Evolutionary conservation across 352 stramenopile genomes (phyloP), one percentile per base, ranked within the genome.

Genomic region (Pythium apleroticum): DNA sequence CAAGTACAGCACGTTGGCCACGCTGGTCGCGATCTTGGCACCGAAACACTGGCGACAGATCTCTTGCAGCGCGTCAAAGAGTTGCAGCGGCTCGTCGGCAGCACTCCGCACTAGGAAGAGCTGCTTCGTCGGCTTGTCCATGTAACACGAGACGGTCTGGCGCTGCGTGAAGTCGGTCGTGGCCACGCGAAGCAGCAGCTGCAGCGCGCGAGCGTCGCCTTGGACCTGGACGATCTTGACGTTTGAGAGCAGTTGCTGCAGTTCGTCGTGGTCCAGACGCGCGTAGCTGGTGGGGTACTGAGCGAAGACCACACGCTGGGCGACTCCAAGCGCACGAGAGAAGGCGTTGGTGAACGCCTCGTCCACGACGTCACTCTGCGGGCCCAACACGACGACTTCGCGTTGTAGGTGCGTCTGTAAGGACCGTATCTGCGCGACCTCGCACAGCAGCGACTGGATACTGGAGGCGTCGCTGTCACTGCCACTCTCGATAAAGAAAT

Each of bases 1-100:
- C 33, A 93, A 74, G 57, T 90, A 93, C 52, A 91, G 45, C 25
- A 93, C 57, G 54, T 93, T 93, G 12, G 83, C 78, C 6, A 91
- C 68, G 30, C 63, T 84, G 11, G 80, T 68, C 3, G 80, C 81
- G 19, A 85, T 69, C 48, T 72, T 57, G 0, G 41, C 25, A 20
- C 78, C 78, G 30, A 93, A 78, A 25, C 84, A 75, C 60, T 86
- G 88, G 6, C 72, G 75, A 45, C 71, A 78, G 19, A 89, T 15
- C 35, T 90, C 81, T 60, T 86, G 77, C 31, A 93, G 65, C 20
- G 86, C 73, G 3, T 76, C 52, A 55, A 83, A 90, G 27, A 90
- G 52, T 28, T 33, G 28, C n/a, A 45, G 52, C 22, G 30, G 31
- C 25, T 48, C 59, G 19, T 53, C 28, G 11, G 12, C 54, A 22